Conservation (phyloP, 805 yeast genomes). For the Saccharomycopsis synnaedendra region DNA sequence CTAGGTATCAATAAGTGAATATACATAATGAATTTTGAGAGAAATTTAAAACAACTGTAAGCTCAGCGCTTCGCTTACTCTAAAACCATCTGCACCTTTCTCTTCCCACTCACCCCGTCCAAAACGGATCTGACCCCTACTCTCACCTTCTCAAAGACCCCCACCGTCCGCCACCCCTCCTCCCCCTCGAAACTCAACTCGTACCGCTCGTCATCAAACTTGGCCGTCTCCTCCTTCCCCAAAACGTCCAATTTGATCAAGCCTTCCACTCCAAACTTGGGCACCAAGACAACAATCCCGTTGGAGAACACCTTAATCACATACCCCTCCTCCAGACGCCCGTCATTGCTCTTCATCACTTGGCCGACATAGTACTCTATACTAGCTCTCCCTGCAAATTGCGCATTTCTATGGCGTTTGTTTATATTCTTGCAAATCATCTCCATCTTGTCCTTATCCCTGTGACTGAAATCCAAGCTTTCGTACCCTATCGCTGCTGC, state of each 20-base stretch:
- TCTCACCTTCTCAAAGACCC: conserved; percentile 74
- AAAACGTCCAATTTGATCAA: conserved; percentile 72
- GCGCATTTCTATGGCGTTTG: conserved; percentile 93
- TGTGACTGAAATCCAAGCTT: conserved; percentile 63
- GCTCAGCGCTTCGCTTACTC: too few species aligned
- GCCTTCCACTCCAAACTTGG: conserved; percentile 93
- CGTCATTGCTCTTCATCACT: conserved; percentile 72
- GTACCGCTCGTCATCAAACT: conserved; percentile 69
- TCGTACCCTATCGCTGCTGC: conserved; percentile 99
- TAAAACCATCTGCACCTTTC: conserved; percentile 71
- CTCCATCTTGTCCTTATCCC: conserved; percentile 88
- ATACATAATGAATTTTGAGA: too few species aligned
- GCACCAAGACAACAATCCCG: conserved; percentile 90
- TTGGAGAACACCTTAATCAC: conserved; percentile 86
- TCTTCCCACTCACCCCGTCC: conserved; percentile 84
- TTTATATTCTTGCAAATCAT: conserved; percentile 80
- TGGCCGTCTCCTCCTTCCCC: conserved; percentile 50
- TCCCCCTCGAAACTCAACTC: conserved; percentile 43
- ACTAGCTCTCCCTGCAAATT: conserved; percentile 97
- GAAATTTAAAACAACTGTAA: too few species aligned
- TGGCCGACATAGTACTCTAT: conserved; percentile 97
- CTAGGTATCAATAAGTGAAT: too few species aligned
- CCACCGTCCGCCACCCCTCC: conserved; percentile 32
- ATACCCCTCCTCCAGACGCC: conserved; percentile 63
- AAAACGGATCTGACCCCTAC: conserved; percentile 75